Conservation (phyloP, 176 grass and related monocot genomes). For the Oryza meridionalis region DNA sequence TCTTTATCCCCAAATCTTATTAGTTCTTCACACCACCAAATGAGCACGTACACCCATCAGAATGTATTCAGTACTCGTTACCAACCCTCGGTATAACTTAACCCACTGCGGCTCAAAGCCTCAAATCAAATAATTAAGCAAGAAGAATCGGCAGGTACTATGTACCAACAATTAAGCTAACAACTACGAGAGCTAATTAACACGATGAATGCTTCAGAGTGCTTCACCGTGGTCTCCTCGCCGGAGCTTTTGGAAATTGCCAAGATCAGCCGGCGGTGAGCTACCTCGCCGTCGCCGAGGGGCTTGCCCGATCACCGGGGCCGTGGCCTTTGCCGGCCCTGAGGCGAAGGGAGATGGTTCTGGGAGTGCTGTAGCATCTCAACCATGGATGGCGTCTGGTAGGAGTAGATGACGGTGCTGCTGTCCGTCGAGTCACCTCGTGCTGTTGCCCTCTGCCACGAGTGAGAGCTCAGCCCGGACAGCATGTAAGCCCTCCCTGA, state of each 20-base stretch:
- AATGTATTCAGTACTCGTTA: slow-evolving; percentile 34
- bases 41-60: slow-evolving; percentile 37
- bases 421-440: slow-evolving; percentile 81
- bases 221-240: not conserved
- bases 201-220: slow-evolving; percentile 1
- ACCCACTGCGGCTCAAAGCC: slow-evolving; percentile 32
- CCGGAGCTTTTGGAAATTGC: slow-evolving; percentile 11
- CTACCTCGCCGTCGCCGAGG: slow-evolving; percentile 37
- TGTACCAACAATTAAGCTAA: slow-evolving; percentile 45
- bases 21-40: slow-evolving; percentile 35
- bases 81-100: slow-evolving; percentile 6
- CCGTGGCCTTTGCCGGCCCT: slow-evolving; percentile 16
- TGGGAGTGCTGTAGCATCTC: slow-evolving; percentile 81
- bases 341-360: slow-evolving; percentile 47
- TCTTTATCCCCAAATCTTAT: slow-evolving; percentile 39
- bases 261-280: not conserved
- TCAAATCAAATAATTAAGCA: slow-evolving; percentile 33
- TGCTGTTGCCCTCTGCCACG: slow-evolving; percentile 89
- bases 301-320: not conserved
- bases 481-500: slow-evolving; percentile 87
- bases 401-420: slow-evolving; percentile 64
- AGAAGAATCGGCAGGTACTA: slow-evolving; percentile 48
- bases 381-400: slow-evolving; percentile 90
- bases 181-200: slow-evolving; percentile 32
- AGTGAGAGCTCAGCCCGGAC: slow-evolving; percentile 91